Percentiles rank a stretch among this genome's conserved stretches.
phyloP scores from a whole-genome alignment of 306 rosid genomes.

The Medicago truncatula region MtrunA17r5.0-ANR NC_053046.1:10470501-10471000 shows the following conservation, averaged over 20 bases:
- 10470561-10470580: conserved; percentile 89
- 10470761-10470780: conserved; percentile 69
- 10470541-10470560: conserved; percentile 74
- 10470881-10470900: conserved; percentile 79
- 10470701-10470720: conserved; percentile 78
- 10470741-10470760: conserved; percentile 68
- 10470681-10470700: conserved; percentile 79
- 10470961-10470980: conserved; percentile 78
- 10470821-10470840: conserved; percentile 66
- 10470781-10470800: conserved; percentile 67
- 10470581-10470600: conserved; percentile 77
- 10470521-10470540: conserved; percentile 77
- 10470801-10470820: conserved; percentile 65
- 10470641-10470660: conserved; percentile 67
- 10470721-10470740: conserved; percentile 72
- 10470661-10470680: conserved; percentile 72
- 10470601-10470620: conserved; percentile 90
- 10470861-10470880: conserved; percentile 89
- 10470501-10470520: conserved; percentile 65
- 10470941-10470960: conserved; percentile 78
- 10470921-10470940: conserved; percentile 67
- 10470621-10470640: conserved; percentile 73
- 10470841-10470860: conserved; percentile 72
- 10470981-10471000: conserved; percentile 78
- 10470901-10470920: conserved; percentile 56